A percentile compares a stretch with the other conserved stretches of the same genome.
These are phyloP conservation scores for Suhomyces wounanorum DNA, from an alignment of 1,139 yeast genomes.

Conservation along the genomic window DNA sequence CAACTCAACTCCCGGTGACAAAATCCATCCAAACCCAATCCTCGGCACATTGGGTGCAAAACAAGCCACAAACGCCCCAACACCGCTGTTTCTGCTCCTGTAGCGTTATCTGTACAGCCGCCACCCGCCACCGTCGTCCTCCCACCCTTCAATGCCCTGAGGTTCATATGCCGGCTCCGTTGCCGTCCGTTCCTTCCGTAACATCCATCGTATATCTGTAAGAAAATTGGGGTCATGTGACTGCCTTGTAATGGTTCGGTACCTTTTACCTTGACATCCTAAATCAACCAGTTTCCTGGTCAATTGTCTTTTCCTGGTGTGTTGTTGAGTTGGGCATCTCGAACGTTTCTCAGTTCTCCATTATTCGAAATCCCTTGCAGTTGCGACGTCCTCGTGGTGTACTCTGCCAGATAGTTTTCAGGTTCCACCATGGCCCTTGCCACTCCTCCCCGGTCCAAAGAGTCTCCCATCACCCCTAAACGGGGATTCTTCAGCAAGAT, in stretches of 20 bases:
- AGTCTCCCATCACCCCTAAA: constrained; percentile 11
- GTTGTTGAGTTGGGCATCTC: not conserved
- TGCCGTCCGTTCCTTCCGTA: not conserved
- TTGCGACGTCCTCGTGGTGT: not conserved
- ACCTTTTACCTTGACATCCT: not conserved
- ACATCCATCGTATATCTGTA: not conserved
- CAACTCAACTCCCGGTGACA: not conserved
- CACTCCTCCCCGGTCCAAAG: constrained; percentile 9
- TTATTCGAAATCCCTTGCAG: not conserved
- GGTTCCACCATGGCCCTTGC: constrained; percentile 4
- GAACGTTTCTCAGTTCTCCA: not conserved
- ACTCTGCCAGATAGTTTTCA: not conserved
- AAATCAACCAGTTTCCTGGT: not conserved
- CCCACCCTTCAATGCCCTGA: not conserved
- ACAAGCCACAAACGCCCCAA: not conserved
- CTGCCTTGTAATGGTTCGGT: not conserved
- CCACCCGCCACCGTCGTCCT: not conserved
- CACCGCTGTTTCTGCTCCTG: too few species aligned
- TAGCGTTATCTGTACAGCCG: not conserved
- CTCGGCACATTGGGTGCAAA: not conserved
- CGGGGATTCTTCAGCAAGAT: constrained; percentile 21
- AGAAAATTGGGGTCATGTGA: not conserved
- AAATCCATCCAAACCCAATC: not conserved
- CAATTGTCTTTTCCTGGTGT: not conserved
- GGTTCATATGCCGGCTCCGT: not conserved